Evolutionary conservation across 257 asterid genomes (phyloP).

Genomic region (Marsdenia floribunda): DNA sequence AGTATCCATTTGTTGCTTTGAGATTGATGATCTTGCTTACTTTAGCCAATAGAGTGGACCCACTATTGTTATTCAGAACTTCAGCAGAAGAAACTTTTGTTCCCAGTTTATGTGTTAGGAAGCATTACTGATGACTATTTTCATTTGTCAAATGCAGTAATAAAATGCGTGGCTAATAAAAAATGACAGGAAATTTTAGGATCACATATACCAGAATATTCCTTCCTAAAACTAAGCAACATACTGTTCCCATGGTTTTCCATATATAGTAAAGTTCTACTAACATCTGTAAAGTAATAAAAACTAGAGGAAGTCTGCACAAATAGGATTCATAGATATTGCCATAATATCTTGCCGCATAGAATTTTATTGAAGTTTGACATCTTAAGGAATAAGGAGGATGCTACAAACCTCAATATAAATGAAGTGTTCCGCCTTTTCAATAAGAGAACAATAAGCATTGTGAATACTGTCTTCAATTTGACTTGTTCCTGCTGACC

Average conservation of each 20-base stretch:
- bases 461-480: conserved; percentile 86
- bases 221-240: background rate
- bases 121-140: background rate
- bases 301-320: background rate
- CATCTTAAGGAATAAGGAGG: conserved; percentile 3
- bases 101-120: background rate
- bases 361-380: background rate
- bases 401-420: conserved; percentile 70
- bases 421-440: conserved; percentile 81
- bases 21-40: background rate
- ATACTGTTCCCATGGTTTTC: background rate
- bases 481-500: conserved; percentile 99
- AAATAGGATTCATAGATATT: background rate
- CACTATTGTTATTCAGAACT: background rate
- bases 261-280: background rate
- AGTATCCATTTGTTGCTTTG: background rate
- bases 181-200: background rate
- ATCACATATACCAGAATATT: background rate
- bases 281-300: background rate
- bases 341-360: conserved; percentile 1
- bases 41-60: background rate
- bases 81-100: background rate
- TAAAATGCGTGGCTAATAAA: background rate
- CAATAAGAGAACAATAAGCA: conserved; percentile 88
- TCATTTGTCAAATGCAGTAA: background rate